Evolutionary conservation across 1,284 basidiomycete genomes (phyloP).

Genomic region (Leccinum glutinopallens): DNA sequence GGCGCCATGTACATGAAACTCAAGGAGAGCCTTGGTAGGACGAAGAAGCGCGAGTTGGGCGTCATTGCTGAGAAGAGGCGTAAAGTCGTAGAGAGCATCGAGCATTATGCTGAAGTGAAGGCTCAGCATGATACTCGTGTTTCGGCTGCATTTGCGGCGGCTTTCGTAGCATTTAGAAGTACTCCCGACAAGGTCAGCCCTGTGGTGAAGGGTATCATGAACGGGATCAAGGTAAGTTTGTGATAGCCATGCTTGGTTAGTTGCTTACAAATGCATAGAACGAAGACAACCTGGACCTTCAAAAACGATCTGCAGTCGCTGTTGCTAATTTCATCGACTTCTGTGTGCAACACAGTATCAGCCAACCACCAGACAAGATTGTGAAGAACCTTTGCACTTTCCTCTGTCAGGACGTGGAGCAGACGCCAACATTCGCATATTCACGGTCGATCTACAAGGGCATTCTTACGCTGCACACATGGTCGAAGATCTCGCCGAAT

Average conservation of each 20-base stretch:
- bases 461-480: slow-evolving; percentile 73
- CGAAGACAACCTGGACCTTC: slow-evolving; percentile 89
- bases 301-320: slow-evolving; percentile 86
- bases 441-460: slow-evolving; percentile 64
- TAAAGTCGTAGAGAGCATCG: slow-evolving; percentile 76
- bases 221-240: slow-evolving; percentile 84
- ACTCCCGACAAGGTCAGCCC: slow-evolving; percentile 95
- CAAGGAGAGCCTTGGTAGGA: slow-evolving; percentile 70
- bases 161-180: slow-evolving; percentile 83
- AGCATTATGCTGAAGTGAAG: slow-evolving; percentile 85
- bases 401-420: slow-evolving; percentile 88
- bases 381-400: slow-evolving; percentile 98
- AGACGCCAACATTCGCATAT: slow-evolving; percentile 87
- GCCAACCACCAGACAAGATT: slow-evolving; percentile 85
- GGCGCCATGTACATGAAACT: slow-evolving; percentile 75
- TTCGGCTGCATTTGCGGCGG: slow-evolving; percentile 86
- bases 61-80: slow-evolving; percentile 78
- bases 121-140: slow-evolving; percentile 87
- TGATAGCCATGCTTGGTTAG: neutral
- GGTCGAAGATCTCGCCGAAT: slow-evolving; percentile 34
- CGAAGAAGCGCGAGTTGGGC: slow-evolving; percentile 78
- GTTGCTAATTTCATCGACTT: slow-evolving; percentile 89
- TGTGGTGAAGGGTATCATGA: slow-evolving; percentile 97
- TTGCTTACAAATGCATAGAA: slow-evolving; percentile 51
- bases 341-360: slow-evolving; percentile 69